Base-by-base conservation (phyloP, 768 basidiomycete species). In the Amanita exitialis region DNA sequence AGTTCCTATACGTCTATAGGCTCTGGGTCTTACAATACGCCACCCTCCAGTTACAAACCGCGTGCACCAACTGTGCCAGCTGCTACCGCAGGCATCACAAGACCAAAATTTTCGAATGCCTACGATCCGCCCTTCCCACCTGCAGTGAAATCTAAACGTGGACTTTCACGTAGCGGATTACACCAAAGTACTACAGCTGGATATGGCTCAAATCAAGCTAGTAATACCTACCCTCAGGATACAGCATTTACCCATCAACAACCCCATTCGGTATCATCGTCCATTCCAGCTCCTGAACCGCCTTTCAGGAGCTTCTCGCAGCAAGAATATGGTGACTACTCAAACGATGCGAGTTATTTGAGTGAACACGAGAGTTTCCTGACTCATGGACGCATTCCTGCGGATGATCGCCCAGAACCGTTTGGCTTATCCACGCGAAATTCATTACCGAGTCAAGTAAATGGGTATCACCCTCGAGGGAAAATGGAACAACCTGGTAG, bases 41-140 rank as follows among this genome's bases (percentile, higher is more conserved):
- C 42, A n/a, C n/a, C 34, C 6, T 13, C 50, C 9, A 37, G 25
- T 16, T 35, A 51, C 16, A 42, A 34, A 4, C 62, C 43, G 36
- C 60, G 62, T 48, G 62, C 66, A 23, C 58, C 64, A 37, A 59
- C 71, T 18, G 59, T 71, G 25, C 66, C 72, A 3, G 54, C 64
- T 4, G 68, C 72, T 15, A 64, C 73, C 2, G 65, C 74, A 1
- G 62, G 72, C 25, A 58, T 82, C n/a, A 79, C 69, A 53, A 74
- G 85, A 45, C 82, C 83, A 20, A 86, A 80, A 65, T 64, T 78
- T 30, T 71, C 69, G 12, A 85, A 87, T 56, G 86, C 86, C 1
- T 89, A 87, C 57, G 86, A 89, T 57, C 86, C 86, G 2, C 86
- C 86, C 28, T 76, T 88, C 52, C 78, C 78, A 35, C 72, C 80